Percentiles rank a stretch among this genome's conserved stretches.
Evolutionary conservation across 257 asterid species (phyloP).

Genomic region (Fraxinus pennsylvanica): DNA sequence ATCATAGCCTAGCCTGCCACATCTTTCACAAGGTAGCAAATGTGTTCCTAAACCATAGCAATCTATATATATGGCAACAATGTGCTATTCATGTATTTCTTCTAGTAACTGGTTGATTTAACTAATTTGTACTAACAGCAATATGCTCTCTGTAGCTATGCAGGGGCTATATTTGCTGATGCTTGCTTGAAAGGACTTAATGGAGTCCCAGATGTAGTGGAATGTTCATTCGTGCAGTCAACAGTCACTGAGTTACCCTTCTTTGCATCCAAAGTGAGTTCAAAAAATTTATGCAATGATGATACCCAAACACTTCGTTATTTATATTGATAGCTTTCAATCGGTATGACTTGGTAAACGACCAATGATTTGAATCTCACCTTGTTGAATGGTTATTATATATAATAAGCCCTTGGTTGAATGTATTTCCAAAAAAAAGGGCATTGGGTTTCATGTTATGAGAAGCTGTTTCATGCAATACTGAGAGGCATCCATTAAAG

Average conservation of each 20-base stretch:
- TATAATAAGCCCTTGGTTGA: no score
- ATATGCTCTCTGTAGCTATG: conserved; percentile 52
- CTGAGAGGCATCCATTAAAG: no score
- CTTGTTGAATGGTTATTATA: no score
- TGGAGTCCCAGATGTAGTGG: conserved; percentile 83
- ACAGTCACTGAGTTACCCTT: conserved; percentile 70
- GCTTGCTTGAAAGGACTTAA: conserved; percentile 91
- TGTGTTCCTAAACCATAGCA: not conserved
- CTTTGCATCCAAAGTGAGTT: conserved; percentile 72
- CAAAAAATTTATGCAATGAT: not conserved
- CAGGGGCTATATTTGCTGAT: conserved; percentile 88
- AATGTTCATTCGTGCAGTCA: conserved; percentile 74
- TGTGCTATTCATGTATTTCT: not conserved
- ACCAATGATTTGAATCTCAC: no score
- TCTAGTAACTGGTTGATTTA: not conserved
- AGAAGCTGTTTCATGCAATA: no score
- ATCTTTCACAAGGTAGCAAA: not conserved
- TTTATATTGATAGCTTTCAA: not conserved
- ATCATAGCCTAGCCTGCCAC: not conserved
- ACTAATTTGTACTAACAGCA: conserved; percentile 19
- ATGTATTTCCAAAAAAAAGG: no score
- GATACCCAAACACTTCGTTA: not conserved
- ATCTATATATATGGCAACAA: not conserved
- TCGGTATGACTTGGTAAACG: not conserved
- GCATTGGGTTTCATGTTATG: not conserved